Evolutionary conservation across 2,329 filamentous ascomycete genomes (phyloP), one percentile per base, ranked within the genome.

Genomic region (Colletotrichum coccodes): DNA sequence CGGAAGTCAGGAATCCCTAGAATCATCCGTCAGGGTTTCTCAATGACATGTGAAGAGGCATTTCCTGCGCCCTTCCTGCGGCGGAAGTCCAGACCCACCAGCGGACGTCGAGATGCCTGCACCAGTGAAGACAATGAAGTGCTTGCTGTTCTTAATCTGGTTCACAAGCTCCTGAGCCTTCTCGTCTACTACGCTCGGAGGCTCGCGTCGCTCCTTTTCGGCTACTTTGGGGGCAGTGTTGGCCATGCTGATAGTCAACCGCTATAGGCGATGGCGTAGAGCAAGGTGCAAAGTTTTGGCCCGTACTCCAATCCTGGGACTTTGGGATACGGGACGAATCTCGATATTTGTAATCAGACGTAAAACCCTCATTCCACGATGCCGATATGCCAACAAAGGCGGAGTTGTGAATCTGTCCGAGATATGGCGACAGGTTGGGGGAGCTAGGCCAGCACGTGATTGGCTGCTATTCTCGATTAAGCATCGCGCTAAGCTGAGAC

Each of bases 41-140:
- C 16, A 3, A 1, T 9, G 18, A 14, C 30, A 4, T 1, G 16
- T 4, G 4, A 1, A 4, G 21, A 18, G 44, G 18, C 8, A 8
- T 4, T 7, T 6, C 8, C 4, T 9, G 4, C 30, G n/a, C 14
- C 11, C 4, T 26, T 7, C 14, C 11, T 12, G 9, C 0, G 9
- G 7, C 3, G 6, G 3, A 36, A 9, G 32, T n/a, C 9, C 0
- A 1, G 14, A 49, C 75, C 71, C 30, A 79, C 81, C 82, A 1
- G 83, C 82, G 18, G 83, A 84, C 4, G 82, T 85, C 3, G 83
- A 85, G 9, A 85, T 73, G 0, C 84, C 83, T 0, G 83, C 83
- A 0, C 83, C 83, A 0, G 83, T 86, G 54, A 84, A 85, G 1
- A 77, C 80, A 11, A 86, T 82, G 18, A 85, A 79, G 70, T 85